A percentile compares a stretch with the other conserved stretches of the same genome.
Evolutionary conservation across 2,329 filamentous ascomycete species (phyloP).

Genomic region (Biscogniauxia marginata): DNA sequence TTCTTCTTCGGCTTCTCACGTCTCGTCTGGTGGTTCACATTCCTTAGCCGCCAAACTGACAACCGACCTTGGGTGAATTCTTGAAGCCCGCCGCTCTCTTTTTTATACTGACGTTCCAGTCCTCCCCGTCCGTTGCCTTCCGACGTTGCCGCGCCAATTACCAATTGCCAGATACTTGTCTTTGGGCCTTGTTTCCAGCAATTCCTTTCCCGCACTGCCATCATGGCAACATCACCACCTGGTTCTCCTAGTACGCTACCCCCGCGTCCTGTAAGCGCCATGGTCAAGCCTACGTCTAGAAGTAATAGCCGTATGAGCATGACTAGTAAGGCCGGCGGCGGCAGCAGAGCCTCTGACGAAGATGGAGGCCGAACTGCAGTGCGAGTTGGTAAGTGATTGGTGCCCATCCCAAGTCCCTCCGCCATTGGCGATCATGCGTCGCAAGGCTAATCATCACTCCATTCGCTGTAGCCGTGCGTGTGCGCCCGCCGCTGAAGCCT

Average conservation of each 20-base stretch:
- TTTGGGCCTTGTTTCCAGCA: neutral
- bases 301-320: constrained; percentile 86
- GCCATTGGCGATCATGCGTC: neutral
- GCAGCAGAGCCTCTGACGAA: constrained; percentile 85
- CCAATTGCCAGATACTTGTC: too few species aligned
- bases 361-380: constrained; percentile 81
- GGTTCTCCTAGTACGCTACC: constrained; percentile 57
- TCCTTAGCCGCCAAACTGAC: constrained; percentile 1
- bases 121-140: constrained; percentile 4
- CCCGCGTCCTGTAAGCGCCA: constrained; percentile 75
- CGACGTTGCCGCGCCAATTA: constrained; percentile 2
- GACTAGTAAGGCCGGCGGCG: constrained; percentile 70
- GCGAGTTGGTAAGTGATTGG: constrained; percentile 79
- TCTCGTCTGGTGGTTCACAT: constrained; percentile 18
- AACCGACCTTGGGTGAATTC: neutral
- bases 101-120: neutral
- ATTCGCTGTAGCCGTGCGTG: constrained; percentile 70
- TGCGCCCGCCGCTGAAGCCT: constrained; percentile 80
- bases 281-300: constrained; percentile 69
- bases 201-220: constrained; percentile 25
- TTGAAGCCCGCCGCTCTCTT: neutral
- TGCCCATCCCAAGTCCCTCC: neutral
- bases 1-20: constrained; percentile 11
- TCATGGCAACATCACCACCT: constrained; percentile 70
- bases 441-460: constrained; percentile 4